Conservation (phyloP, 768 basidiomycete species). For the Boletus bicolor region DNA sequence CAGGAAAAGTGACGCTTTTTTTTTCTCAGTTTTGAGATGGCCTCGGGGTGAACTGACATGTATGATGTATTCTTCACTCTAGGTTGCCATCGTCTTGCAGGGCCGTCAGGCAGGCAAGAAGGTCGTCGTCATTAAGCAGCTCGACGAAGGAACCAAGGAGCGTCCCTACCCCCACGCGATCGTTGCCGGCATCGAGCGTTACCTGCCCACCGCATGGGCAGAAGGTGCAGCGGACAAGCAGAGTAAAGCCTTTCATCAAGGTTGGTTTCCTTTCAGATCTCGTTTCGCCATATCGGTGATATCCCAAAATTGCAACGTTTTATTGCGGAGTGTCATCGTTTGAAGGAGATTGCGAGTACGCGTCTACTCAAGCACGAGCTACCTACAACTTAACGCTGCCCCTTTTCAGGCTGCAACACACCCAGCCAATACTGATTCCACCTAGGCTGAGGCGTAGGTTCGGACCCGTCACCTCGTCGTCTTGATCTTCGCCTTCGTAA, state of each 20-base stretch:
- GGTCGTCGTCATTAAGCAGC: conserved; percentile 97
- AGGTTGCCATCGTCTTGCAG: conserved; percentile 97
- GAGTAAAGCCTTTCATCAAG: conserved; percentile 99
- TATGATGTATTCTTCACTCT: neutral
- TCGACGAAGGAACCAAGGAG: conserved; percentile 96
- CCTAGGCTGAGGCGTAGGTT: conserved; percentile 20
- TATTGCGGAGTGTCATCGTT: conserved; percentile 53
- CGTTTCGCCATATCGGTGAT: conserved; percentile 26
- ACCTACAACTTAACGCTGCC: neutral
- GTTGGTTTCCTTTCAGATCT: conserved; percentile 40
- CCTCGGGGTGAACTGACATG: neutral
- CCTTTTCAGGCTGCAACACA: conserved; percentile 12
- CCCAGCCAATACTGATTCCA: conserved; percentile 7
- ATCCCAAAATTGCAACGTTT: conserved; percentile 45
- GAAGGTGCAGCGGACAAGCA: conserved; percentile 86
- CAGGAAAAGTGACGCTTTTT: conserved; percentile 69
- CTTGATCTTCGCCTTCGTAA: conserved; percentile 51
- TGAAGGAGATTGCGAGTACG: conserved; percentile 51
- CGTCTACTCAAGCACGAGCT: neutral
- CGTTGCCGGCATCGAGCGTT: conserved; percentile 97
- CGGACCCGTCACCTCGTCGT: conserved; percentile 2
- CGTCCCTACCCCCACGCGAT: conserved; percentile 96
- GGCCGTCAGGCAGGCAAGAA: conserved; percentile 99
- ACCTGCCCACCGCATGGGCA: conserved; percentile 96
- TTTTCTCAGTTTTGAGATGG: neutral